Percentiles rank a stretch among this genome's conserved stretches.
phyloP scores from a whole-genome alignment of 768 basidiomycete genomes.

The Clavaria fumosa region DNA sequence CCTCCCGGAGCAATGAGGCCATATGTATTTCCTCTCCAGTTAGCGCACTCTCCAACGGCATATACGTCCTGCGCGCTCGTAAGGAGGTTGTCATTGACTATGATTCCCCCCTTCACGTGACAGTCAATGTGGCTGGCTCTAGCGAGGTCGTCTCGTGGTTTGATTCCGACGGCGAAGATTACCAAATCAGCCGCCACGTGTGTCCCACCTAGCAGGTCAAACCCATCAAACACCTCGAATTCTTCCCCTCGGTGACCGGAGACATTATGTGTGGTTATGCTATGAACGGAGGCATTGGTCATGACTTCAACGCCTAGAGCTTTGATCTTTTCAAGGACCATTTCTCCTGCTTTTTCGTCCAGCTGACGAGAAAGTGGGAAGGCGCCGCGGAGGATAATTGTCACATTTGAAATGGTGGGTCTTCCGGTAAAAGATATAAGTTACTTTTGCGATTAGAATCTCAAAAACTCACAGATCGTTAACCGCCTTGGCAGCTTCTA shows the following conservation, averaged over 20 bases:
- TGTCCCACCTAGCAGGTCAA: conserved; percentile 33
- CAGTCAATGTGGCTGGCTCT: conserved; percentile 34
- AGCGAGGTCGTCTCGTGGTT: conserved; percentile 55
- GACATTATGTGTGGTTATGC: conserved; percentile 13
- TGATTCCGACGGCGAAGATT: conserved; percentile 57
- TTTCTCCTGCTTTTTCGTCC: conserved; percentile 40
- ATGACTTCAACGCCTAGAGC: conserved; percentile 43
- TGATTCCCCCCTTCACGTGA: conserved; percentile 35
- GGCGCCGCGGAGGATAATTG: conserved; percentile 35
- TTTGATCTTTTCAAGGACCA: conserved; percentile 44
- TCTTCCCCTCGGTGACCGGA: conserved; percentile 16
- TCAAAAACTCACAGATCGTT: conserved; percentile 48
- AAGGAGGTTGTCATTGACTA: conserved; percentile 38
- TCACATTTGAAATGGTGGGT: conserved; percentile 27
- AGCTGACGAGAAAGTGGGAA: conserved; percentile 46
- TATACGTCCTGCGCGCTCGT: conserved; percentile 47
- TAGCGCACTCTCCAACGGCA: conserved; percentile 66
- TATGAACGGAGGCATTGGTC: conserved; percentile 23
- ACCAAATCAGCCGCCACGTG: conserved; percentile 36
- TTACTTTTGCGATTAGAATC: too few relatives aligned
- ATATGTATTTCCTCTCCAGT: conserved; percentile 51
- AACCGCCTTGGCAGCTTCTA: conserved; percentile 62
- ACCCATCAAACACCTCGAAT: conserved; percentile 28
- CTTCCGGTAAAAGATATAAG: too few relatives aligned
- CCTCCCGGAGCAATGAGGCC: conserved; percentile 63